Conservation (phyloP, 768 basidiomycete genomes). For the Serendipita vermifera region DNA sequence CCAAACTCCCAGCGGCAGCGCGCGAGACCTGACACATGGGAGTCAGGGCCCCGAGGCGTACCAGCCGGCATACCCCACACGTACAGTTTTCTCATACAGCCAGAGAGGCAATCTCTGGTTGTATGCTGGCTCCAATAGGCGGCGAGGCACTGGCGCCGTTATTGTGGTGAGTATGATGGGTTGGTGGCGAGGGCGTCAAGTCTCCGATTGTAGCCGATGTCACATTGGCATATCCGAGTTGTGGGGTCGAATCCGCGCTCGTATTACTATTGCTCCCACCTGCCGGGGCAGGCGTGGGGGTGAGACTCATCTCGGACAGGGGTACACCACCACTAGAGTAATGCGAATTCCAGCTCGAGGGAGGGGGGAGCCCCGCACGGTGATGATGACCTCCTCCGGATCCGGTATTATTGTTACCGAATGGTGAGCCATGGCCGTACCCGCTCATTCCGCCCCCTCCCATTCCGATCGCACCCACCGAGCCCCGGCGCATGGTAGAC, state of each 20-base stretch:
- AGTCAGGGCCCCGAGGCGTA: too few species aligned
- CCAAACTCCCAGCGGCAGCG: too few species aligned
- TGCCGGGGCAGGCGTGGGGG: background rate
- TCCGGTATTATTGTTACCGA: too few species aligned
- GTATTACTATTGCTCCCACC: background rate
- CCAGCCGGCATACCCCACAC: too few species aligned
- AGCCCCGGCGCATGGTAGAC: background rate
- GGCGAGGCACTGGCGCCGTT: background rate
- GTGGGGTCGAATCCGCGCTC: background rate
- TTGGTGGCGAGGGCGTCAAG: background rate
- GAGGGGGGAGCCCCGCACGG: too few species aligned
- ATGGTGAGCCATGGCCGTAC: background rate
- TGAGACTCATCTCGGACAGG: background rate
- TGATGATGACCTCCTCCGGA: too few species aligned
- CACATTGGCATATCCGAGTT: too few species aligned
- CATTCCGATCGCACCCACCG: constrained; percentile 1
- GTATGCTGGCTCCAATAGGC: background rate
- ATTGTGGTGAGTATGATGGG: background rate
- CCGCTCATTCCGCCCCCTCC: too few species aligned
- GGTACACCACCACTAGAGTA: too few species aligned
- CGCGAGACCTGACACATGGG: too few species aligned
- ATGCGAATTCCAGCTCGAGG: too few species aligned
- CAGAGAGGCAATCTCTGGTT: background rate
- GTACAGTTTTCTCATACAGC: background rate
- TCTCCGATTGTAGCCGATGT: background rate